Conservation (phyloP, 129 eudicot species). For the Tanacetum coccineum region DNA sequence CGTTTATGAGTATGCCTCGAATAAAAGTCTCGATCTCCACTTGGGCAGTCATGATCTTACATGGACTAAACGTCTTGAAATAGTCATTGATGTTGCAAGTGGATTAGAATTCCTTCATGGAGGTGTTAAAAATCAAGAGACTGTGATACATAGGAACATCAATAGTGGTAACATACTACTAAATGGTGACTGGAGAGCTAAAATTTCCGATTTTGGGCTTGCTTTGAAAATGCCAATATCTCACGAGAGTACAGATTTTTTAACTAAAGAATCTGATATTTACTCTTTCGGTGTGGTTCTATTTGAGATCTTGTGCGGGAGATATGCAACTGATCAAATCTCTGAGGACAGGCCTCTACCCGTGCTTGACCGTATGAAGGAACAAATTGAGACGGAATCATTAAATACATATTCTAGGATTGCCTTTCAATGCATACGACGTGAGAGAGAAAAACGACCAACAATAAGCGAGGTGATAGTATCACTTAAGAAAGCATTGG, state of each 20-base stretch:
- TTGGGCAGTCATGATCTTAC: not conserved
- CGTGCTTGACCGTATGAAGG: not conserved
- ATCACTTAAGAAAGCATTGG: not conserved
- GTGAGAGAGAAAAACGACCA: not conserved
- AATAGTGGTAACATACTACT: slow-evolving; percentile 1
- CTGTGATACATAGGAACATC: not conserved
- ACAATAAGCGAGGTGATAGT: not conserved
- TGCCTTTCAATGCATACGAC: not conserved
- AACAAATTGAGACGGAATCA: slow-evolving; percentile 4
- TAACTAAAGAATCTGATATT: not conserved
- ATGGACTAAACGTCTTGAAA: slow-evolving; percentile 9
- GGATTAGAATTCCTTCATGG: slow-evolving; percentile 11
- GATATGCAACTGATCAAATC: too few species aligned
- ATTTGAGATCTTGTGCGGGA: not conserved
- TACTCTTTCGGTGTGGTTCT: not conserved
- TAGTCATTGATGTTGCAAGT: not conserved
- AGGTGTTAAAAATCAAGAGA: not conserved
- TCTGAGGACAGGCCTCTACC: too few species aligned
- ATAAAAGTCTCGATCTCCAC: not conserved
- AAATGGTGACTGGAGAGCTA: not conserved
- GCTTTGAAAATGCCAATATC: not conserved
- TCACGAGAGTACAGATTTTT: not conserved
- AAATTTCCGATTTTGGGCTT: slow-evolving; percentile 7
- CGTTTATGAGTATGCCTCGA: slow-evolving; percentile 2
- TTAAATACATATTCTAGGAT: not conserved